A percentile compares a stretch with the other conserved stretches of the same genome.
Evolutionary conservation across 257 asterid species (phyloP).

Genomic region (Osmanthus fragrans): DNA sequence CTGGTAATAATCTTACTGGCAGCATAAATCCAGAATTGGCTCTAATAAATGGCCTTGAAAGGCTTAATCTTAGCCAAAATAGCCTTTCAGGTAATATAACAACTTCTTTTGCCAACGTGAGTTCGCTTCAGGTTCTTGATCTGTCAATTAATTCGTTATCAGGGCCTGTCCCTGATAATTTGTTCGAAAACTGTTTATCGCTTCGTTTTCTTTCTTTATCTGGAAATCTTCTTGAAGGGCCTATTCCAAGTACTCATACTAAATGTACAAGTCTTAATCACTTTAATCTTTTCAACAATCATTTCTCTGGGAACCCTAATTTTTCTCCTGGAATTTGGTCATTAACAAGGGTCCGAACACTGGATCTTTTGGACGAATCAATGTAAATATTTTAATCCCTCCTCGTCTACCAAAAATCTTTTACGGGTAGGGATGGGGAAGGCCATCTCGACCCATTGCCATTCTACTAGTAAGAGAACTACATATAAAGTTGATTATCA

Average conservation of each 20-base stretch:
- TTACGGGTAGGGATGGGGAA: too few relatives aligned
- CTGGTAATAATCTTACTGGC: slow-evolving; percentile 73
- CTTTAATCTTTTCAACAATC: slow-evolving; percentile 62
- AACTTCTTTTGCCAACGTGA: slow-evolving; percentile 33
- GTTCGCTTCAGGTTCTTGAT: slow-evolving; percentile 70
- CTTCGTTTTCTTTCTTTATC: slow-evolving; percentile 63
- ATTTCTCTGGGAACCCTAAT: slow-evolving; percentile 58
- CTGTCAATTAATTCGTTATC: slow-evolving; percentile 62
- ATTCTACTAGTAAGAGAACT: too few relatives aligned
- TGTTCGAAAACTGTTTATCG: slow-evolving; percentile 41
- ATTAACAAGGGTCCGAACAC: slow-evolving; percentile 59
- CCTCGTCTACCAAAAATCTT: too few relatives aligned
- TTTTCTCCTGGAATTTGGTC: slow-evolving; percentile 49
- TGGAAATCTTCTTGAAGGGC: slow-evolving; percentile 59
- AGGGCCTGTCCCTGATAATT: slow-evolving; percentile 54
- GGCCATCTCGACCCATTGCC: too few relatives aligned
- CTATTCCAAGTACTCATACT: slow-evolving; percentile 46
- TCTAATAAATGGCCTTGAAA: slow-evolving; percentile 48
- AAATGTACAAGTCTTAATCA: slow-evolving; percentile 60
- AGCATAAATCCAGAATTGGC: slow-evolving; percentile 46
- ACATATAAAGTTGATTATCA: too few relatives aligned
- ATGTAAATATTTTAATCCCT: too few relatives aligned
- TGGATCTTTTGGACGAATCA: slow-evolving; percentile 70
- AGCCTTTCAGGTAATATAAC: slow-evolving; percentile 60
- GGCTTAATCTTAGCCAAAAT: slow-evolving; percentile 68